Evolutionary conservation across 2,329 filamentous ascomycete species (phyloP), one percentile per base, ranked within the genome.

Genomic region (Talaromyces atroroseus): DNA sequence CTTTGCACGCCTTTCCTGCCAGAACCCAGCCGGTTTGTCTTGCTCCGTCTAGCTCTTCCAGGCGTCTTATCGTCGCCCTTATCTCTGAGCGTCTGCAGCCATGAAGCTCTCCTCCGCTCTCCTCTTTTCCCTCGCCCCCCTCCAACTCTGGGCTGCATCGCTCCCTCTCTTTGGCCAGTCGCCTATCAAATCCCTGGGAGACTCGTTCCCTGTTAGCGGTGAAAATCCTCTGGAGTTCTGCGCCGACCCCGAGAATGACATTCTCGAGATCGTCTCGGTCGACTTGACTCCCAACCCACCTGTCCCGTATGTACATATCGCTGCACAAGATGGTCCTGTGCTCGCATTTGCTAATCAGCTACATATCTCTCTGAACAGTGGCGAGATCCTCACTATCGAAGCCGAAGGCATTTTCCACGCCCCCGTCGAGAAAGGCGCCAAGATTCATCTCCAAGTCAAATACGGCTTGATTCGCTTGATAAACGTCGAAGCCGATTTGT

Each of bases 381-480:
- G 92, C 66, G 64, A 84, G 65, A 82, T 82, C 20, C 85, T 99
- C 54, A 78, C 80, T 58, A 95, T 99, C 77, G 83, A 84, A 62
- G 94, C 92, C 48, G 80, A 76, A 32, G 94, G 92, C 57, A 83
- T 77, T n/a, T 82, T 97, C 61, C 81, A 80, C 64, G 75, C 95
- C 67, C 75, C 80, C 52, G 85, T 99, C 62, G 82, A 85, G 55
- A 71, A 90, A 58, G 92, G 90, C 58, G 90, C 92, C 59, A 90
- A 89, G 65, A 87, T 96, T 60, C 80, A 87, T 49, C 73, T 99
- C 42, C 82, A 86, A 63, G 92, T 99, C 76, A 96, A 96, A 77
- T 96, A 95, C 73, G 92, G 92, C 59, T 80, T 96, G 63, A 96
- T 99, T 73, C 89, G 85, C 55, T 82, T 99, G 62, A 84, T 99